These are phyloP conservation scores for Schizophyllum amplum DNA, from an alignment of 1,284 basidiomycete species.

Conservation along the genomic window DNA sequence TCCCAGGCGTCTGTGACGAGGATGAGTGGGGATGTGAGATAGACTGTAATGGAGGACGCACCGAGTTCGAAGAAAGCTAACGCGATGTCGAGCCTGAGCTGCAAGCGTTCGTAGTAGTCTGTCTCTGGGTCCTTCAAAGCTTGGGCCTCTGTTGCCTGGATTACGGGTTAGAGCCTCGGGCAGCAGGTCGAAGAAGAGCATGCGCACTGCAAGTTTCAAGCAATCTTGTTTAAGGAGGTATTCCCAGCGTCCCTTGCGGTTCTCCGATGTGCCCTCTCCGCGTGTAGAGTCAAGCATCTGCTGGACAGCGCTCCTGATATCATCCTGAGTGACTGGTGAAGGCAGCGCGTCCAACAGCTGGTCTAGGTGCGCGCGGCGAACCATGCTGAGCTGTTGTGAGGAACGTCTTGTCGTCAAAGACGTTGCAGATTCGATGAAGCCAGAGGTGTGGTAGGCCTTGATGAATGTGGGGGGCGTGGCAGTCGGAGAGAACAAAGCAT, in stretches of 20 bases:
- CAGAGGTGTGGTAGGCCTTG: too few species aligned
- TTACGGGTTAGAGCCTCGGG: not conserved
- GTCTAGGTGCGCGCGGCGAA: too few species aligned
- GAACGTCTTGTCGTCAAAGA: too few species aligned
- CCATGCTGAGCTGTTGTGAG: too few species aligned
- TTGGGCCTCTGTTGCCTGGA: constrained; percentile 54
- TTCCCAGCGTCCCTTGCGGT: constrained; percentile 65
- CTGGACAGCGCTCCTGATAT: constrained; percentile 42
- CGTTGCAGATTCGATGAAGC: too few species aligned
- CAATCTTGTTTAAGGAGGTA: constrained; percentile 59
- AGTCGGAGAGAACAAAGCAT: too few species aligned
- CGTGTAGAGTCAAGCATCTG: constrained; percentile 36
- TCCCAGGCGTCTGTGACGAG: constrained; percentile 31
- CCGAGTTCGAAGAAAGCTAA: constrained; percentile 69
- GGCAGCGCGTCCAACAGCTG: constrained; percentile 46
- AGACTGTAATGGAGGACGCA: constrained; percentile 22
- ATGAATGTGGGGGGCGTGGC: too few species aligned
- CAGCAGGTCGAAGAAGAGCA: not conserved
- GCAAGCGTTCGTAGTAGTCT: constrained; percentile 54
- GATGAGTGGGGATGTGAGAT: not conserved
- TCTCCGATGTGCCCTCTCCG: constrained; percentile 41
- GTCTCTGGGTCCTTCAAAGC: constrained; percentile 37
- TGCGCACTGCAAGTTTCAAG: constrained; percentile 58
- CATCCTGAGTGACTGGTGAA: constrained; percentile 34
- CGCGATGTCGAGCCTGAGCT: constrained; percentile 58